Evolutionary conservation across 306 rosid species (phyloP).

Genomic region (Psophocarpus tetragonolobus): DNA sequence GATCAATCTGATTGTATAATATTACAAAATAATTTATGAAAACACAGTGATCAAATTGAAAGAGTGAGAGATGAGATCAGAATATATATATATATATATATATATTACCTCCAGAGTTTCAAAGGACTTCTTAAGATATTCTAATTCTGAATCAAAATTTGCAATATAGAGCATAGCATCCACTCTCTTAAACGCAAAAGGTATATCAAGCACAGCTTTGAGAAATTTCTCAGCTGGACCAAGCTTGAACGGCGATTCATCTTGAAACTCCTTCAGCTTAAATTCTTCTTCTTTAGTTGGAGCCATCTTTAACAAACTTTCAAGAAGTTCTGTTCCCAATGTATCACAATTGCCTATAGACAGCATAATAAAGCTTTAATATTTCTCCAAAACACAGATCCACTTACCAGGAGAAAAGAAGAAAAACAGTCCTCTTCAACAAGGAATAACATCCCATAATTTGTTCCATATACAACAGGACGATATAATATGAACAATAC

Average conservation of each 20-base stretch:
- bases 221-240: constrained; percentile 97
- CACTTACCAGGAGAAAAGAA: not conserved
- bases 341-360: constrained; percentile 72
- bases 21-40: not conserved
- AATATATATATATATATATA: too few relatives aligned
- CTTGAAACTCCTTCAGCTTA: constrained; percentile 71
- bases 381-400: not conserved
- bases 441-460: not conserved
- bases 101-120: constrained; percentile 85
- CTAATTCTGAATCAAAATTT: constrained; percentile 89
- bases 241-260: constrained; percentile 77
- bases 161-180: constrained; percentile 93
- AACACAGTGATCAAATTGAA: not conserved
- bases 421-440: not conserved
- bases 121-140: constrained; percentile 72
- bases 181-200: constrained; percentile 87
- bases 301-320: constrained; percentile 88
- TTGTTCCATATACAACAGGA: not conserved
- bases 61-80: not conserved
- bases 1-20: not conserved
- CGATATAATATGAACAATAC: not conserved
- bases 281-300: constrained; percentile 83
- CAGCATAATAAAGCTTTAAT: constrained; percentile 12
- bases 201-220: constrained; percentile 78
- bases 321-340: constrained; percentile 82